Evolutionary conservation across 2,329 filamentous ascomycete species (phyloP), one percentile per base, ranked within the genome.

Genomic region (Penicillium digitatum): DNA sequence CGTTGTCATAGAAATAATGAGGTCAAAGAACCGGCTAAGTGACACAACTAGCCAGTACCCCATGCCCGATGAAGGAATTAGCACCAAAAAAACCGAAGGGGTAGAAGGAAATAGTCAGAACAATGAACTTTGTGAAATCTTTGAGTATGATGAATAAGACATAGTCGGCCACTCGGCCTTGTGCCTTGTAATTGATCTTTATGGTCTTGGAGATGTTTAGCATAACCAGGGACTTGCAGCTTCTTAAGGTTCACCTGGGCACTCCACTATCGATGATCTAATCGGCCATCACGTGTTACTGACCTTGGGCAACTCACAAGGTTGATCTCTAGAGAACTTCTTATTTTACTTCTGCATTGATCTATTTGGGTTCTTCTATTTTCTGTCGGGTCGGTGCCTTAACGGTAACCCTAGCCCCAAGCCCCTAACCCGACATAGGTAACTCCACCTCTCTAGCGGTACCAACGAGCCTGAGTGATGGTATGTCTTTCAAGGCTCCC

Each of bases 251-350:
- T n/a, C n/a, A n/a, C n/a, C n/a, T n/a, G 26, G 6, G 6, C 2
- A 27, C 48, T 51, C 48, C 38, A 35, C 38, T 27, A 29, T 16
- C 52, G 57, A 65, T 65, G 63, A 65, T 63, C 54, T 63, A 65
- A 65, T 64, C 54, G 29, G 34, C 14, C 27, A 63, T 65, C 62
- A 65, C 62, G 61, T 63, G 59, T 55, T 22, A 42, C 34, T 39
- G 34, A 52, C 27, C 12, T 31, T 48, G 27, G 35, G n/a, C 37
- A 43, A 34, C 48, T 26, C 22, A 40, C 35, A 48, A 39, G 47
- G 31, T 56, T 46, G 47, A 18, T 51, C 31, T n/a, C 27, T 37
- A 11, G 14, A 37, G 26, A 22, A 27, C 31, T 16, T 31, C 35
- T 51, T 20, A 11, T 40, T 39, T 26, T 24, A 18, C 6, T 12